These are phyloP conservation scores for Fusarium pseudonygamai DNA, from an alignment of 2,329 filamentous ascomycete species.

Conservation along the genomic window DNA sequence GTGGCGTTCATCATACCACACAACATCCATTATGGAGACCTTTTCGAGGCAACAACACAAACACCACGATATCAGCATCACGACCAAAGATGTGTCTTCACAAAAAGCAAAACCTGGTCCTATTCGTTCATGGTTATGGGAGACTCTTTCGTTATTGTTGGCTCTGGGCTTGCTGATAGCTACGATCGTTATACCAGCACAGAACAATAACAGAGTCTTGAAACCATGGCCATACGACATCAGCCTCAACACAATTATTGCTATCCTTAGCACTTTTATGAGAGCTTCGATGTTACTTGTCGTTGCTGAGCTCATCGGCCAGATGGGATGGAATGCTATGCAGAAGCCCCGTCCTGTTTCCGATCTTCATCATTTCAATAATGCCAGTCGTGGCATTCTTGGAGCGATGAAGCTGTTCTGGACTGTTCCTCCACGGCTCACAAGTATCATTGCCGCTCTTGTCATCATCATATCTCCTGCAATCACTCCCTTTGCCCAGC, in stretches of 20 bases:
- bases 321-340: slow-evolving; percentile 6
- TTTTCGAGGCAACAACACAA: neutral
- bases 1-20: neutral
- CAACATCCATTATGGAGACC: neutral
- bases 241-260: slow-evolving; percentile 3
- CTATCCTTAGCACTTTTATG: slow-evolving; percentile 12
- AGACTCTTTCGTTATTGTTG: neutral
- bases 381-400: neutral
- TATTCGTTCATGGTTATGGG: neutral
- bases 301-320: neutral
- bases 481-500: slow-evolving; percentile 4
- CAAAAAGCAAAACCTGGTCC: neutral
- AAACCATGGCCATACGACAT: slow-evolving; percentile 10
- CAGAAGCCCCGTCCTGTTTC: neutral
- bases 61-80: neutral
- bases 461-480: neutral
- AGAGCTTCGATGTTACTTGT: slow-evolving; percentile 2
- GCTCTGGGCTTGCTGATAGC: neutral
- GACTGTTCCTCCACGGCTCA: neutral
- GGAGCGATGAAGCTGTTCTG: neutral
- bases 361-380: neutral
- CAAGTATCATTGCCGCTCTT: neutral
- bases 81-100: neutral
- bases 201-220: neutral
- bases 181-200: neutral